Percentiles rank a stretch among this genome's conserved stretches.
Evolutionary conservation across 176 grass and related monocot genomes (phyloP).

Genomic region (Secale cereale): DNA sequence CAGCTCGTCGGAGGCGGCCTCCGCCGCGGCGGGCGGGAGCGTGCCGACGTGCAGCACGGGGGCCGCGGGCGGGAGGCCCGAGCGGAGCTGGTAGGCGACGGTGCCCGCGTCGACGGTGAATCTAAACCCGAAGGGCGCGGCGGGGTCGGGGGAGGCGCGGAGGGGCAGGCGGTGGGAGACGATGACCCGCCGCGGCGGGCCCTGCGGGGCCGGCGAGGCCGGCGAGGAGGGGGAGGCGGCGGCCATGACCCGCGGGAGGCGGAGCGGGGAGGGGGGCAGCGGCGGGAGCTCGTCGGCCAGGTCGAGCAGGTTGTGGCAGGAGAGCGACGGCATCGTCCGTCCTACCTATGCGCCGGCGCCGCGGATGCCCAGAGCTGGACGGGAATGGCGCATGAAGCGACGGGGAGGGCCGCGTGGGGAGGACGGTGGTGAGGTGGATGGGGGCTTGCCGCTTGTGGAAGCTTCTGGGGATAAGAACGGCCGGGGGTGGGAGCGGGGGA

Average conservation of each 20-base stretch:
- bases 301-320: conserved; percentile 80
- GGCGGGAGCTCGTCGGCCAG: conserved; percentile 47
- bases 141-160: conserved; percentile 30
- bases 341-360: conserved; percentile 20
- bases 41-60: conserved; percentile 71
- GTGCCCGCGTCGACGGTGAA: conserved; percentile 54
- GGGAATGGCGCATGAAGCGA: conserved; percentile 36
- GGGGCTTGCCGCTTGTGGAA: background rate
- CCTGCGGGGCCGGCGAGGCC: background rate
- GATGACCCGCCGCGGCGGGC: conserved; percentile 49
- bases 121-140: conserved; percentile 40
- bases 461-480: conserved; percentile 46
- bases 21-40: conserved; percentile 39
- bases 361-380: background rate
- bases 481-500: background rate
- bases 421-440: background rate
- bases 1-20: conserved; percentile 48
- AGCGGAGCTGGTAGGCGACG: conserved; percentile 70
- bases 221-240: conserved; percentile 23
- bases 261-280: conserved; percentile 46
- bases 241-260: conserved; percentile 73
- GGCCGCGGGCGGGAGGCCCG: conserved; percentile 43
- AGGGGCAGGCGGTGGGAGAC: conserved; percentile 85
- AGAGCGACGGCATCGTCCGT: conserved; percentile 64
- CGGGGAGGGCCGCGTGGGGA: background rate